Evolutionary conservation across 208 protist species (phyloP).

Genomic region (Zelonia costaricensis): DNA sequence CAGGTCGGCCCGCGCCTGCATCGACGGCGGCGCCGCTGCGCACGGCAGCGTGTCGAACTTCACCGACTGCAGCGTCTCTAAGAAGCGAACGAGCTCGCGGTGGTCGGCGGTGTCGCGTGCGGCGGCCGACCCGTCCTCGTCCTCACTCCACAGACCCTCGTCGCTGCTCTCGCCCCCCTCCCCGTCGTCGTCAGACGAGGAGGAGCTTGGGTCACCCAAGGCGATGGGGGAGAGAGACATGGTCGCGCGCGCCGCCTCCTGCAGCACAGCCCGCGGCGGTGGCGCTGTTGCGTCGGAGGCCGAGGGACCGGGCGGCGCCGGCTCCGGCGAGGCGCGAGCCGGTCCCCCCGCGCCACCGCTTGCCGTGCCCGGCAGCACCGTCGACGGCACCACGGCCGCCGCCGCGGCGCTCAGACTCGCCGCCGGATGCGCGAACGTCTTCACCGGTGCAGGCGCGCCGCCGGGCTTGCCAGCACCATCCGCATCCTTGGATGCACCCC

Average conservation of each 20-base stretch:
- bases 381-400: constrained; percentile 9
- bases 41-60: constrained; percentile 46
- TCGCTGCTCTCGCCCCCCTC: constrained; percentile 18
- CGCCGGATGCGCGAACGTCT: neutral
- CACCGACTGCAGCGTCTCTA: constrained; percentile 48
- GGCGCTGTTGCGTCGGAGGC: no score
- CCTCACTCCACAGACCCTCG: constrained; percentile 22
- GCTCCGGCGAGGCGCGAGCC: neutral
- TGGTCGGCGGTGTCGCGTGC: constrained; percentile 21
- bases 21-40: constrained; percentile 42
- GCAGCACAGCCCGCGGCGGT: neutral
- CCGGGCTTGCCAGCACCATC: neutral
- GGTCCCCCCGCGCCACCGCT: neutral
- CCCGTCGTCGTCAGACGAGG: constrained; percentile 1
- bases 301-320: neutral
- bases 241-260: neutral
- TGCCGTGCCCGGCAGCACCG: neutral
- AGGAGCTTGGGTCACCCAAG: neutral
- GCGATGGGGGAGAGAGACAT: constrained; percentile 6
- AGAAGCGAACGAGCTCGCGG: constrained; percentile 44
- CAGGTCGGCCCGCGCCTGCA: constrained; percentile 39
- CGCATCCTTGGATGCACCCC: no score
- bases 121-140: constrained; percentile 12
- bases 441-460: neutral
- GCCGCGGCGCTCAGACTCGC: neutral